Evolutionary conservation across 106 monocot genomes (phyloP).

Genomic region (Platanthera guangdongensis): DNA sequence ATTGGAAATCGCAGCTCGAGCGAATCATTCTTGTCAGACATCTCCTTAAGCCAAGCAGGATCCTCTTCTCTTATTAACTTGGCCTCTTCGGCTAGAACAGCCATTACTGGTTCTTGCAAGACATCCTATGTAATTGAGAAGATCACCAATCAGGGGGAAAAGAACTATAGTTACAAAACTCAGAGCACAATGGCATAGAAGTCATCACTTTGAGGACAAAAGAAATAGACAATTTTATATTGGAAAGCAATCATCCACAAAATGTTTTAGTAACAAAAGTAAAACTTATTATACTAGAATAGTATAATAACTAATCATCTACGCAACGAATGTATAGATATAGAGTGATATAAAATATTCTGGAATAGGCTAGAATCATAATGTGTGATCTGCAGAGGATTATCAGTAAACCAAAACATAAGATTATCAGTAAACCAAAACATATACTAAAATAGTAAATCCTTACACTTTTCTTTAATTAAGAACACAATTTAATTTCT

Average conservation of each 20-base stretch:
- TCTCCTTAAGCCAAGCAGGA: constrained; percentile 61
- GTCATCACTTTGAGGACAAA: not conserved
- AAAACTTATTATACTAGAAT: too few species aligned
- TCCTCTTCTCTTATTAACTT: constrained; percentile 17
- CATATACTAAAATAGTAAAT: too few species aligned
- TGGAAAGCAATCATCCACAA: not conserved
- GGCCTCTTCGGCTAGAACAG: constrained; percentile 47
- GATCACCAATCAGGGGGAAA: constrained; percentile 6
- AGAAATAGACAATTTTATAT: not conserved
- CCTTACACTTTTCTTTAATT: not conserved
- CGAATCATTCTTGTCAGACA: constrained; percentile 17
- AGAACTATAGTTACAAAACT: not conserved
- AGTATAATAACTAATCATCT: too few species aligned
- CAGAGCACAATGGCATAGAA: too few species aligned
- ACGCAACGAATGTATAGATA: too few species aligned
- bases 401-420: too few species aligned
- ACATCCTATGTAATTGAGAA: constrained; percentile 43
- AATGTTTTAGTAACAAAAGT: not conserved
- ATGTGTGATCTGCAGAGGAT: too few species aligned
- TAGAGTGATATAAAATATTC: not conserved
- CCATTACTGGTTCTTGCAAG: constrained; percentile 66
- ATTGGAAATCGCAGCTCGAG: constrained; percentile 36
- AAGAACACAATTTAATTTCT: not conserved
- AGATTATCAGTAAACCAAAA: too few species aligned
- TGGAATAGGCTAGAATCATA: not conserved